Evolutionary conservation across 2,329 filamentous ascomycete species (phyloP), one percentile per base, ranked within the genome.

Genomic region (Helminthosporium solani): DNA sequence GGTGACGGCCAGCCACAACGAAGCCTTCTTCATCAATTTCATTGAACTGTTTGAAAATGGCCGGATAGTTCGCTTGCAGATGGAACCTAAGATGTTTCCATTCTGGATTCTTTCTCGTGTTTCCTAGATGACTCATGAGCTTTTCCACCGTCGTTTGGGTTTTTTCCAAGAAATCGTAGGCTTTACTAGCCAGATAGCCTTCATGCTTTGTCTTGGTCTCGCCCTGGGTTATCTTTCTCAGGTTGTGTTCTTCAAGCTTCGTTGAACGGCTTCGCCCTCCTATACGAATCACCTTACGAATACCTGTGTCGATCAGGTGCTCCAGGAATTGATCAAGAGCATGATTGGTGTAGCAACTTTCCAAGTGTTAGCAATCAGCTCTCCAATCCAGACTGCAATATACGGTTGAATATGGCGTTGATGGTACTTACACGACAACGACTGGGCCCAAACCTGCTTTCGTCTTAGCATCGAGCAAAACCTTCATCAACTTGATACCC

Each of bases 301-400:
- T 62, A 0, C 71, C 72, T 2, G 68, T 71, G 6, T 79, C 70
- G 0, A 82, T 44, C 0, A 87, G 62, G 47, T 85, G 78, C 52
- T 86, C 79, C 0, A 88, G 71, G 0, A 87, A 73, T 53, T 82
- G 77, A 34, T 82, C 79, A 0, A 81, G 63, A 0, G 78, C 78
- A 57, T 81, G 77, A 47, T 80, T 80, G 1, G 76, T 79, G 47
- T 76, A 78, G 49, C 71, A 76, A 0, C 56, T 59, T 18, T 31
- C 14, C 15, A n/a, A 21, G 6, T 42, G 30, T 49, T 33, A 54
- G 52, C 20, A 39, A 28, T 16, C n/a, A 9, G 6, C 23, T 36
- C 34, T 20, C 12, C 11, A 15, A 4, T 14, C 14, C 6, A n/a
- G 8, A 4, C 28, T 12, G 14, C 28, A 3, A n/a, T 14, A 12